A percentile compares a stretch with the other conserved stretches of the same genome.
Conservation (phyloP, 2,329 filamentous ascomycete genomes). For the Cordyceps tenuipes region DNA sequence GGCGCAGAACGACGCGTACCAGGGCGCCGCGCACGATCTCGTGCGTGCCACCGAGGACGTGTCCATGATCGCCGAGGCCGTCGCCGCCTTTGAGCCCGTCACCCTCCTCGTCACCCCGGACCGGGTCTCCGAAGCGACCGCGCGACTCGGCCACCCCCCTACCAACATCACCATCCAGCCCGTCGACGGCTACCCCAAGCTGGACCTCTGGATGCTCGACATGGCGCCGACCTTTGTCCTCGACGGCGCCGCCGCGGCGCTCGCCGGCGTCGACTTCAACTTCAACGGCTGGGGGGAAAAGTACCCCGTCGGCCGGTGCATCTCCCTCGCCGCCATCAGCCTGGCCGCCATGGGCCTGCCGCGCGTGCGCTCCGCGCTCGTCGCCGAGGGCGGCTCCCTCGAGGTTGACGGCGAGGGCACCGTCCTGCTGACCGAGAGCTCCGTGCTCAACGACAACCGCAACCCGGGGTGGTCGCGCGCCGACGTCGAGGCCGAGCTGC, state of each 20-base stretch:
- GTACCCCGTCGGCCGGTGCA: slow-evolving; percentile 11
- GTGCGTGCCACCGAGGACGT: slow-evolving; percentile 16
- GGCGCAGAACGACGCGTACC: slow-evolving; percentile 3
- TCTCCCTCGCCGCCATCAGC: slow-evolving; percentile 12
- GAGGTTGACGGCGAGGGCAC: slow-evolving; percentile 15
- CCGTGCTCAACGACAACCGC: slow-evolving; percentile 22
- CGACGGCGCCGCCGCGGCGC: neutral
- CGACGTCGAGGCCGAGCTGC: slow-evolving; percentile 19
- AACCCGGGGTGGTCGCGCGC: slow-evolving; percentile 17
- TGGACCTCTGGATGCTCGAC: slow-evolving; percentile 23
- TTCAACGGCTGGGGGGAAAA: slow-evolving; percentile 24
- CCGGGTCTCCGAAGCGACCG: slow-evolving; percentile 11
- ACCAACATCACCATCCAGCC: slow-evolving; percentile 1
- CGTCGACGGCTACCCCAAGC: slow-evolving; percentile 6
- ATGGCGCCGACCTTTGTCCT: slow-evolving; percentile 18
- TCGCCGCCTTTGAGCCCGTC: slow-evolving; percentile 20
- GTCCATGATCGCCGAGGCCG: slow-evolving; percentile 18
- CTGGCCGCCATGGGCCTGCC: neutral
- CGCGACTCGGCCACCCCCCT: neutral
- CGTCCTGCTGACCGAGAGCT: slow-evolving; percentile 21
- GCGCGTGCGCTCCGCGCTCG: slow-evolving; percentile 7
- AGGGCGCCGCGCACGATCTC: neutral
- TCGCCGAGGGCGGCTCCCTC: slow-evolving; percentile 20
- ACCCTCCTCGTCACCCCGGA: slow-evolving; percentile 16
- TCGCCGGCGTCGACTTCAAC: slow-evolving; percentile 18